Evolutionary conservation across 371 early-diverging fungal genomes (phyloP), one percentile per base, ranked within the genome.

Genomic region (Lichtheimia ornata): DNA sequence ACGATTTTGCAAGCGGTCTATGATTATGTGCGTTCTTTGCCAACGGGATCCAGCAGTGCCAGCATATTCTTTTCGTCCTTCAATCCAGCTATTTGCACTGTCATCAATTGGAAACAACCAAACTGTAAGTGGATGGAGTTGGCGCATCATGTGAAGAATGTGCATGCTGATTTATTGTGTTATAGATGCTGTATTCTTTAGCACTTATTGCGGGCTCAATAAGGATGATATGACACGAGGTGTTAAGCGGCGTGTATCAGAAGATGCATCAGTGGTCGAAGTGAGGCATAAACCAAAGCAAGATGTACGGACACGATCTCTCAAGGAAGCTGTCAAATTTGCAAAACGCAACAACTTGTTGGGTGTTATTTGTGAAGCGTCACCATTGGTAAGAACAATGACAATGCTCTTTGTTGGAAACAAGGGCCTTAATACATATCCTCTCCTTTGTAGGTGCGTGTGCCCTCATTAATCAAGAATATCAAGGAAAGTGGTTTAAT

Each of bases 91-190:
- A 88, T 95, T 6, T 97, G 98, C 77, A 91, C 91, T 42, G 90
- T 94, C 5, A 74, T 96, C 51, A 97, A 94, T 73, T 96, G 96
- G 97, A 97, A 97, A 73, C 98, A 97, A 68, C 97, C 97, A 40
- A 96, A 97, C 71, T 97, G 86, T 90, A 76, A 74, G 87, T 80
- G 18, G 18, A 42, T 2, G 17, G 24, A 15, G 43, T 17, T 15
- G n/a, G 2, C 6, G 12, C 50, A 18, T 28, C 22, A 22, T 22
- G 22, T 22, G 22, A 22, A 22, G 24, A 14, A 11, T 40, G 18
- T 14, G 24, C 20, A 50, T 13, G 40, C 30, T 14, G 15, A 18
- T 59, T 6, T 18, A 40, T 43, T 20, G 41, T 49, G 30, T 7
- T n/a, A 40, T 71, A 88, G 89, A 91, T 72, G 92, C 94, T 49